Evolutionary conservation across 352 stramenopile genomes (phyloP), one percentile per base, ranked within the genome.

Genomic region (Phytophthora tentaculata): DNA sequence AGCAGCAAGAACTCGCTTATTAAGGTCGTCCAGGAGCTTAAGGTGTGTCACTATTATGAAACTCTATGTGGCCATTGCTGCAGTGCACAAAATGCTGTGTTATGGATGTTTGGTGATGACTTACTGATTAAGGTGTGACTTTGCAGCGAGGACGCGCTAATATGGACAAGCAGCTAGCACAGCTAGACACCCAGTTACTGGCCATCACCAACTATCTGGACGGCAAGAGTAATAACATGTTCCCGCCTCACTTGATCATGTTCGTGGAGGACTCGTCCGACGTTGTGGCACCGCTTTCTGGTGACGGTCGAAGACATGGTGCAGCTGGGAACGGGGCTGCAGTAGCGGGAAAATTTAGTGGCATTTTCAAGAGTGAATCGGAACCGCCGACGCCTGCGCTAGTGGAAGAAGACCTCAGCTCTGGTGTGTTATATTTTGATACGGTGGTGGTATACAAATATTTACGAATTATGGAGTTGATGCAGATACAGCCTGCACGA

Each of bases 361-460:
- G 41, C 0, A 51, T 64, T 49, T 48, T 71, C 13, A 74, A 58
- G 8, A 67, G 51, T 14, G 68, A 83, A 45, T 77, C 68, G 20
- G 48, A 69, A 5, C 76, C 66, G 35, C 69, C 65, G 41, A 77
- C 61, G 22, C 60, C 73, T 32, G 68, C 71, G 10, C 72, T 84
- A 13, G 85, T 93, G 13, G 85, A 93, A 70, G 83, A 93, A 24
- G 85, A 93, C 50, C 61, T 91, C 16, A 80, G 75, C 4, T 79
- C 81, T 5, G 83, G 85, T 91, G 28, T 1, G 73, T 66, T 7
- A 3, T 54, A 49, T 28, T 43, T 16, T 55, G 5, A 6, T 43
- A 43, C n/a, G 49, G 7, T 16, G 47, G 37, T 65, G 22, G 23
- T 53, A n/a, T n/a, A n/a, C n/a, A 20, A 45, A 16, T 39, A 23